Evolutionary conservation across 2,329 filamentous ascomycete species (phyloP).

Genomic region (Ceratocystis albifundus): DNA sequence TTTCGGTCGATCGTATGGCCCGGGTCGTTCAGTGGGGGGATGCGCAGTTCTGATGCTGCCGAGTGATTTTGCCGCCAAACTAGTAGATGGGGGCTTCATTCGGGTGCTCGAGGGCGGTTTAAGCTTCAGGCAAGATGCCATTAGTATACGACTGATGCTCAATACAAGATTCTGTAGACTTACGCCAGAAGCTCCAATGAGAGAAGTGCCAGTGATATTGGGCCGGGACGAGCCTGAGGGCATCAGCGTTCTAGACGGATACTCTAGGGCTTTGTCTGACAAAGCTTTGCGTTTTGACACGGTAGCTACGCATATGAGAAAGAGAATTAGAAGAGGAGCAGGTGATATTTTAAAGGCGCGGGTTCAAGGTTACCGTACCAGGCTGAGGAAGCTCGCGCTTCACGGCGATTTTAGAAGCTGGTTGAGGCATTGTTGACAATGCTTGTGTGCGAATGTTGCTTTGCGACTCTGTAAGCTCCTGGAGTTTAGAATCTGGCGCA

Average conservation of each 20-base stretch:
- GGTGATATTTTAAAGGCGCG: neutral
- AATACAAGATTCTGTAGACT: neutral
- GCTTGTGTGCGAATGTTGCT: conserved; percentile 42
- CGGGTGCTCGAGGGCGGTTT: conserved; percentile 18
- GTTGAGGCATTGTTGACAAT: conserved; percentile 25
- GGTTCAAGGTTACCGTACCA: conserved; percentile 29
- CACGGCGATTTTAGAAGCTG: conserved; percentile 32
- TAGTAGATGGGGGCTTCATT: conserved; percentile 19
- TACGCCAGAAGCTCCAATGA: conserved; percentile 23
- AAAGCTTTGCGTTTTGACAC: conserved; percentile 50
- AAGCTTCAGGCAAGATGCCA: conserved; percentile 15
- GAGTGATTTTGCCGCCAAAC: conserved; percentile 37
- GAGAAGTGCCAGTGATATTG: conserved; percentile 35
- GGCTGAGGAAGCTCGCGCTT: conserved; percentile 43
- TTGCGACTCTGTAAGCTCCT: conserved; percentile 49
- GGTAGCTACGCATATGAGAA: conserved; percentile 21
- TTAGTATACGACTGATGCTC: neutral
- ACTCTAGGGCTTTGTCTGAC: conserved; percentile 44
- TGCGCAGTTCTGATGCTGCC: conserved; percentile 36
- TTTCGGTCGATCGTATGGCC: conserved; percentile 39
- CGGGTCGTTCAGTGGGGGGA: conserved; percentile 40
- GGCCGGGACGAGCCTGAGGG: conserved; percentile 35
- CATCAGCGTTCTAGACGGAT: conserved; percentile 33
- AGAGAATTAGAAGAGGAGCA: neutral
- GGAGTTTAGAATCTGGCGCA: conserved; percentile 29